phyloP scores from a whole-genome alignment of 345 rosid species.

The Geranium rotundifolium region DNA sequence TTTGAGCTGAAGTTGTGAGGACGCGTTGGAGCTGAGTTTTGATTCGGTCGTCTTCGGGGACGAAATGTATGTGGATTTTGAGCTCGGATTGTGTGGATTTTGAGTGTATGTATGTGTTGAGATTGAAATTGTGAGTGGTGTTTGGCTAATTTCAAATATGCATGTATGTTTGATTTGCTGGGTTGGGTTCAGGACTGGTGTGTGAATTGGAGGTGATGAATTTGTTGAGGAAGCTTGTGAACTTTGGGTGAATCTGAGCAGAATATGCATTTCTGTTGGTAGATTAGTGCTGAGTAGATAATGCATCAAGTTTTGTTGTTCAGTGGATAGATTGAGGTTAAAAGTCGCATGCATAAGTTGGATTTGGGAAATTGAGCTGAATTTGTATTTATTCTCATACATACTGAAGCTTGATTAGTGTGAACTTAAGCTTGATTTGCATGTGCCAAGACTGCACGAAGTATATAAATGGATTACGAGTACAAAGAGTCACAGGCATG shows the following conservation, averaged over 20 bases:
- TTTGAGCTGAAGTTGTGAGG: background rate
- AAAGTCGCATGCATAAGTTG: background rate
- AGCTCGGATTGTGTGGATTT: background rate
- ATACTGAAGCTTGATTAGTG: too few species aligned
- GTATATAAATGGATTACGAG: too few species aligned
- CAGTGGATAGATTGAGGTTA: background rate
- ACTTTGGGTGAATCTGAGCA: background rate
- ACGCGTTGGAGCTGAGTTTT: background rate
- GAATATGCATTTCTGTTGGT: background rate
- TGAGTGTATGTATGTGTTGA: constrained; percentile 2
- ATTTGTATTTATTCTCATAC: too few species aligned
- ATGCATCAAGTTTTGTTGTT: background rate
- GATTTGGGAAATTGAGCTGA: too few species aligned
- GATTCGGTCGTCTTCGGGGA: background rate
- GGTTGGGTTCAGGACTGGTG: background rate
- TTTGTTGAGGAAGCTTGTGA: background rate
- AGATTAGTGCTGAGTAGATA: background rate
- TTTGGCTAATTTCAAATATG: background rate
- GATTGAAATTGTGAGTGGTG: background rate
- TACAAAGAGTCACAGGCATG: too few species aligned
- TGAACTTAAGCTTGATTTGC: too few species aligned
- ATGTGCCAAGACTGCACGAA: too few species aligned
- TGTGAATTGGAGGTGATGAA: too few species aligned
- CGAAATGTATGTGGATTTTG: constrained; percentile 4
- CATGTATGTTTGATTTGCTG: background rate